phyloP scores from a whole-genome alignment of 208 protist genomes.

The Leishmania tropica region DNA sequence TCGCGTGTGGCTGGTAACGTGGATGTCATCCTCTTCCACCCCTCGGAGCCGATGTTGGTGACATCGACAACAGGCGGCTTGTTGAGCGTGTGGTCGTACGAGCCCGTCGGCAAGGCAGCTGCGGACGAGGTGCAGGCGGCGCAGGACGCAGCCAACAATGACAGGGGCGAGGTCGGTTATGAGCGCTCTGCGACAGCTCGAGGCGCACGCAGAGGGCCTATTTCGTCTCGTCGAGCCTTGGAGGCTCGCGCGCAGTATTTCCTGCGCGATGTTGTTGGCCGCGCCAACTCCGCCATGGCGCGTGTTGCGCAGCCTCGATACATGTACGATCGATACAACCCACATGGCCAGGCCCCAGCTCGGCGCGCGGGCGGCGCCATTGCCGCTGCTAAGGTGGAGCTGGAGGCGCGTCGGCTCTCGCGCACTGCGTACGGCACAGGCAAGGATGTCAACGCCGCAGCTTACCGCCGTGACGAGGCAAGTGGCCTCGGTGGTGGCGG shows the following conservation, averaged over 20 bases:
- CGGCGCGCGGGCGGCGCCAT: constrained; percentile 1
- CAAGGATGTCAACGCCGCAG: neutral
- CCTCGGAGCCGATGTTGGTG: constrained; percentile 50
- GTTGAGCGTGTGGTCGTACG: constrained; percentile 68
- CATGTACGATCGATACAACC: constrained; percentile 41
- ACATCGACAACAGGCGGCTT: constrained; percentile 58
- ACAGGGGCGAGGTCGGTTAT: neutral
- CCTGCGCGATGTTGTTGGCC: constrained; percentile 34
- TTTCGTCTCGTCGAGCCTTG: constrained; percentile 2
- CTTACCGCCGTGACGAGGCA: constrained; percentile 12
- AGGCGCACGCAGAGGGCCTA: neutral
- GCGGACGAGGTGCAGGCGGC: neutral
- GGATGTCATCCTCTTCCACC: constrained; percentile 56
- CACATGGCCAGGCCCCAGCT: constrained; percentile 5
- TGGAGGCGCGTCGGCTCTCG: constrained; percentile 1
- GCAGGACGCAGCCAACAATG: neutral
- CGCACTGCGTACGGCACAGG: neutral
- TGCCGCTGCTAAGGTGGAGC: neutral
- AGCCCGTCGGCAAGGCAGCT: neutral
- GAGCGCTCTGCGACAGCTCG: constrained; percentile 2
- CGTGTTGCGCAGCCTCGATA: constrained; percentile 29
- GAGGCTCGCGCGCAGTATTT: constrained; percentile 31
- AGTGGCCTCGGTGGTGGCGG: constrained; percentile 11
- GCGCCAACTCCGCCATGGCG: constrained; percentile 20
- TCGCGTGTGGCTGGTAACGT: constrained; percentile 18